These are phyloP conservation scores for Ogataea sp. DNA, from an alignment of 805 yeast genomes.

Conservation along the genomic window DNA sequence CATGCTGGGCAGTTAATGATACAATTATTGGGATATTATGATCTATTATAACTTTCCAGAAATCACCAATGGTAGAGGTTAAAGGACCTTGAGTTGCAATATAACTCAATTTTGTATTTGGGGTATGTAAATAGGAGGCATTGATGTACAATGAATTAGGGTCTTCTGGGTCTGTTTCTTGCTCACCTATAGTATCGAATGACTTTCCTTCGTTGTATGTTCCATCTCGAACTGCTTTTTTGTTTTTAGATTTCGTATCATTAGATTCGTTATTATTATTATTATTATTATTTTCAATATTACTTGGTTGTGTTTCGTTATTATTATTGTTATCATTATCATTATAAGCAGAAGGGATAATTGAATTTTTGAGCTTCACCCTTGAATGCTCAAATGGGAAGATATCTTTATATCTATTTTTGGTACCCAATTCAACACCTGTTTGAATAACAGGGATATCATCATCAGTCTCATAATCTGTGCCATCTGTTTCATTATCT, in stretches of 20 bases:
- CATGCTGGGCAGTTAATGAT: slow-evolving; percentile 68
- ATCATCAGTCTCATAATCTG: slow-evolving; percentile 5
- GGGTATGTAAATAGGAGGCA: slow-evolving; percentile 62
- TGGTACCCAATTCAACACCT: slow-evolving; percentile 75
- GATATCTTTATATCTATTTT: slow-evolving; percentile 84
- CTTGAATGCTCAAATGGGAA: slow-evolving; percentile 82
- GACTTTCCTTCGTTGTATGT: no score
- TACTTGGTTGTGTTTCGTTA: no score
- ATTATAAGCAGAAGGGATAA: no score
- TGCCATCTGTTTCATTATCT: no score
- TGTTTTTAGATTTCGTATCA: no score
- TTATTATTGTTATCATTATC: no score
- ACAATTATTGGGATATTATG: slow-evolving; percentile 59
- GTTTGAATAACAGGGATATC: slow-evolving; percentile 45
- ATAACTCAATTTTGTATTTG: slow-evolving; percentile 35
- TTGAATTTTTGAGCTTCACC: slow-evolving; percentile 43
- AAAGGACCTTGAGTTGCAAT: slow-evolving; percentile 93
- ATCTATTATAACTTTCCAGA: slow-evolving; percentile 71
- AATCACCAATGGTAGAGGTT: slow-evolving; percentile 64
- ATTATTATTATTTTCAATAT: no score
- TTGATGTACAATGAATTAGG: slow-evolving; percentile 60
- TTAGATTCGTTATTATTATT: no score
- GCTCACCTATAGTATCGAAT: no score
- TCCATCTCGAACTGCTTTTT: no score
- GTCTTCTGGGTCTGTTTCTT: no score